Percentiles rank a stretch among this genome's conserved stretches.
Evolutionary conservation across 176 grass and related monocot genomes (phyloP).

Genomic region (Hordeum vulgare): DNA sequence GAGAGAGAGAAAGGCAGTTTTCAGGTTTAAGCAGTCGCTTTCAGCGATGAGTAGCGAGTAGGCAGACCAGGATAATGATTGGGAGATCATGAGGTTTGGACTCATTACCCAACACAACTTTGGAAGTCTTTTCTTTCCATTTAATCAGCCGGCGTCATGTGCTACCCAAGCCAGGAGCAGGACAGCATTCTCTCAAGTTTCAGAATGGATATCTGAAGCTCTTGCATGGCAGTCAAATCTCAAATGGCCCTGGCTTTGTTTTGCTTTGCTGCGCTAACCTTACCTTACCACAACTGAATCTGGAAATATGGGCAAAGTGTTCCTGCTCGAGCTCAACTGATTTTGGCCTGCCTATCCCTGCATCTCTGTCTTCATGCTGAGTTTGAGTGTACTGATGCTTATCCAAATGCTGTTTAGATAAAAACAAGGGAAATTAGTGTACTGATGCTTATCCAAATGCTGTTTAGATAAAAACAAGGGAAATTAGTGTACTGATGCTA

Average conservation of each 20-base stretch:
- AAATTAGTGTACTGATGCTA: background rate
- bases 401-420: background rate
- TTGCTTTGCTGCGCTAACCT: background rate
- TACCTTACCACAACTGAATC: background rate
- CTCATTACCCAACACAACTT: background rate
- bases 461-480: background rate
- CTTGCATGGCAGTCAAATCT: background rate
- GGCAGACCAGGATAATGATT: constrained; percentile 22
- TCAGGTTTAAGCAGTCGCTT: background rate
- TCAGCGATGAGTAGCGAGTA: background rate
- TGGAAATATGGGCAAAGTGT: background rate
- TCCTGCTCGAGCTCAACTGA: background rate
- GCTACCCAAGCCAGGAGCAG: background rate
- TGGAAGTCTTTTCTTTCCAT: background rate
- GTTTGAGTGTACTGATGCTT: background rate
- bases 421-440: background rate
- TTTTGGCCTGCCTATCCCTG: background rate
- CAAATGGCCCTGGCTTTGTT: background rate
- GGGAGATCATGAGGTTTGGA: constrained; percentile 15
- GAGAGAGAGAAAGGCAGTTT: no score
- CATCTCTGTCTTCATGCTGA: background rate
- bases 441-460: background rate
- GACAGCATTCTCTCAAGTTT: background rate
- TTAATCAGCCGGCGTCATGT: background rate
- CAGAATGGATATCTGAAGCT: background rate